Percentiles rank a stretch among this genome's conserved stretches.
Evolutionary conservation across 768 basidiomycete genomes (phyloP).

Genomic region (Daedalea quercina): DNA sequence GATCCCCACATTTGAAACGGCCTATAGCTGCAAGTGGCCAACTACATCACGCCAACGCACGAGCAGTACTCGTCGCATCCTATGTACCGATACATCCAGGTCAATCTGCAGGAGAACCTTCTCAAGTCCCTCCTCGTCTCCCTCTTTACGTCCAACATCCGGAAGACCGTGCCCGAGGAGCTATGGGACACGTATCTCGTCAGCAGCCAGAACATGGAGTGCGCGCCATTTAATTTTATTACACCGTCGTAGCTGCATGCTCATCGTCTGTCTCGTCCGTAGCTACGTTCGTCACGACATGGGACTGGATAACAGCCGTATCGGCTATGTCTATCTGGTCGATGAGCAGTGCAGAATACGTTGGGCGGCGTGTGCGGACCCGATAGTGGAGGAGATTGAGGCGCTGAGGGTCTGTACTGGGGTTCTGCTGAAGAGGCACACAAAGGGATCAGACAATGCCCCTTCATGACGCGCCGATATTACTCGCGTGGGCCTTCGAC

Average conservation of each 20-base stretch:
- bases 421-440: conserved; percentile 58
- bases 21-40: conserved; percentile 66
- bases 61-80: conserved; percentile 46
- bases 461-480: background rate
- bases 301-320: conserved; percentile 82
- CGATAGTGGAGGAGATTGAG: conserved; percentile 63
- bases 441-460: conserved; percentile 17
- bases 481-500: too few species aligned
- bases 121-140: conserved; percentile 88
- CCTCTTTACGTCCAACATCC: conserved; percentile 73
- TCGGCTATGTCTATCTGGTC: conserved; percentile 89
- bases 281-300: conserved; percentile 72
- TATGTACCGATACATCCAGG: conserved; percentile 68
- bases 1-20: background rate
- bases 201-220: conserved; percentile 77
- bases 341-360: conserved; percentile 80
- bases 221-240: background rate
- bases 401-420: conserved; percentile 63
- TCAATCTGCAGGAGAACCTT: conserved; percentile 92
- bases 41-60: conserved; percentile 58
- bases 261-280: background rate
- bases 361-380: conserved; percentile 90
- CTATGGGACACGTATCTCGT: conserved; percentile 71
- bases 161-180: conserved; percentile 53
- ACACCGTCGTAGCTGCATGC: background rate